These are phyloP conservation scores for Coix lacrymajobi DNA, from an alignment of 176 grass and related monocot genomes.

Conservation along the genomic window DNA sequence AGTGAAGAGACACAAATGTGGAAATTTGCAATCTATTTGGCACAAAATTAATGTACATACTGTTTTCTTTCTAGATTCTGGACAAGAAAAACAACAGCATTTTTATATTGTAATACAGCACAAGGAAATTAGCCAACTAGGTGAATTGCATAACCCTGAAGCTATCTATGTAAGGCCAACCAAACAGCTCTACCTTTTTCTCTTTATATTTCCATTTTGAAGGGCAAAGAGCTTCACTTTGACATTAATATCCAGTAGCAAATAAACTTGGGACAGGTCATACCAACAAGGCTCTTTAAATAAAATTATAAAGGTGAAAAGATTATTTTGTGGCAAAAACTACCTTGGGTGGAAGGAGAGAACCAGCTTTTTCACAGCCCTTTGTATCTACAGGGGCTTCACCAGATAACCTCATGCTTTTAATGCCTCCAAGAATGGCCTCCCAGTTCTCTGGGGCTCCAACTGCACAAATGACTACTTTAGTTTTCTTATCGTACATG, in stretches of 20 bases:
- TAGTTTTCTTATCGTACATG: background rate
- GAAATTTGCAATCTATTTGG: background rate
- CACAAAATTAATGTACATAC: background rate
- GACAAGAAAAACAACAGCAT: background rate
- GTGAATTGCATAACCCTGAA: background rate
- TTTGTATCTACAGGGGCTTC: constrained; percentile 87
- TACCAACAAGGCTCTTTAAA: background rate
- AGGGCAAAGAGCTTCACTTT: background rate
- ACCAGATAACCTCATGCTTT: constrained; percentile 72
- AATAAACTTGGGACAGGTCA: background rate
- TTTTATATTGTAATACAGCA: constrained; percentile 2
- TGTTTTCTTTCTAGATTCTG: background rate
- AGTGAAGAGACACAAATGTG: background rate
- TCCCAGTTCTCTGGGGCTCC: constrained; percentile 71
- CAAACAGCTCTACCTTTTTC: background rate
- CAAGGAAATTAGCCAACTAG: background rate
- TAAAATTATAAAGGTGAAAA: background rate
- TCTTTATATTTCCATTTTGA: background rate
- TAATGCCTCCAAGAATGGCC: constrained; percentile 74
- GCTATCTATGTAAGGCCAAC: background rate
- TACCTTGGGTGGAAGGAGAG: constrained; percentile 83
- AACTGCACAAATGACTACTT: constrained; percentile 29
- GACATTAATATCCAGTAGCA: background rate
- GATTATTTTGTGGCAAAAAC: background rate
- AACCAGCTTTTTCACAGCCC: constrained; percentile 92